Evolutionary conservation across 2,329 filamentous ascomycete species (phyloP).

Genomic region (Pseudogymnoascus sp.): DNA sequence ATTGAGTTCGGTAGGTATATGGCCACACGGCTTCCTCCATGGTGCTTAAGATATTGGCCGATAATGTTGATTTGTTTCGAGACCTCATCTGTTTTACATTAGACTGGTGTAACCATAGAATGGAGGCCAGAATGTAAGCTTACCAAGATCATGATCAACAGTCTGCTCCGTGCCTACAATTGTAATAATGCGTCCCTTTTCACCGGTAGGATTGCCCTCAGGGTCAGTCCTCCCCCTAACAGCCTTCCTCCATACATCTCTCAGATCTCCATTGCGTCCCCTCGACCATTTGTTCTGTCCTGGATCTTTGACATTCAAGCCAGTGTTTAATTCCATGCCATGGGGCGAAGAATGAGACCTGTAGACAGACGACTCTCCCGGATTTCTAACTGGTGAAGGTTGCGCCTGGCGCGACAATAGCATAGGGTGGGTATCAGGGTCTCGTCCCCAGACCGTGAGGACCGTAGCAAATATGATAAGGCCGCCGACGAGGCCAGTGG

Average conservation of each 20-base stretch:
- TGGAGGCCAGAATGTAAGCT: conserved; percentile 12
- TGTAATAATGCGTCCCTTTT: conserved; percentile 64
- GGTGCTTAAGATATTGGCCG: conserved; percentile 64
- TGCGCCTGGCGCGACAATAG: conserved; percentile 78
- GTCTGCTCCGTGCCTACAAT: conserved; percentile 69
- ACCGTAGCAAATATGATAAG: conserved; percentile 62
- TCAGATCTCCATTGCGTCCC: conserved; percentile 79
- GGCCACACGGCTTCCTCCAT: conserved; percentile 68
- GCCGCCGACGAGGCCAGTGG: conserved; percentile 59
- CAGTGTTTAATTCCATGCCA: conserved; percentile 68
- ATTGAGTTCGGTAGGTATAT: conserved; percentile 90
- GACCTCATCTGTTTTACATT: conserved; percentile 48
- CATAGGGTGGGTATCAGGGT: conserved; percentile 87
- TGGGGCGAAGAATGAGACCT: conserved; percentile 77
- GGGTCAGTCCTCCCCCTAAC: conserved; percentile 55
- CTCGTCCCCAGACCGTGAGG: conserved; percentile 59
- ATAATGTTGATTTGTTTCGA: conserved; percentile 82
- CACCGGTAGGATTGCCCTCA: conserved; percentile 50
- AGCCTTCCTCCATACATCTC: conserved; percentile 80
- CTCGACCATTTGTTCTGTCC: conserved; percentile 73
- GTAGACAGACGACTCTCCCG: conserved; percentile 78
- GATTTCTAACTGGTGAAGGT: conserved; percentile 68
- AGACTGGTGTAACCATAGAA: conserved; percentile 10
- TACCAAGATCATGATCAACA: conserved; percentile 60
- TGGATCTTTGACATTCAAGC: conserved; percentile 73